Percentiles rank a stretch among this genome's conserved stretches.
phyloP scores from a whole-genome alignment of 352 stramenopile genomes.

The Pythium volutum region DNA sequence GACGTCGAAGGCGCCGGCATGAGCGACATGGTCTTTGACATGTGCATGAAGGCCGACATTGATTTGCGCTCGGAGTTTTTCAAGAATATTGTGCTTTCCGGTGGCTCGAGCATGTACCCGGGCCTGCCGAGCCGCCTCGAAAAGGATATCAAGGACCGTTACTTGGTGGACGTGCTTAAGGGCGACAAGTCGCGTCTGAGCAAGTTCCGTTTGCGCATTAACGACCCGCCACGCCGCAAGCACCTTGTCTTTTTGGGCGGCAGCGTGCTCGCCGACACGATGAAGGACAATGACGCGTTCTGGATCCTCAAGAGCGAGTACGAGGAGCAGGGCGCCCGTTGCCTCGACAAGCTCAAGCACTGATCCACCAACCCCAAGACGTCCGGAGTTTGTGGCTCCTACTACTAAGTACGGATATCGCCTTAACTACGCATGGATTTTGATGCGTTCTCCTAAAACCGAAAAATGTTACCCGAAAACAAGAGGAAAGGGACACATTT shows the following conservation, averaged over 20 bases:
- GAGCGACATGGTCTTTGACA: conserved; percentile 97
- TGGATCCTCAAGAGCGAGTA: conserved; percentile 95
- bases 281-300: conserved; percentile 93
- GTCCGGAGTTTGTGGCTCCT: conserved; percentile 3
- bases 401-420: conserved; percentile 5
- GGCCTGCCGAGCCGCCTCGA: conserved; percentile 91
- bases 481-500: neutral
- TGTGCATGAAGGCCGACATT: conserved; percentile 96
- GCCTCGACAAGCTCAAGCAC: conserved; percentile 77
- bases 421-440: conserved; percentile 3
- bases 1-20: conserved; percentile 95
- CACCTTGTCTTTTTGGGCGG: conserved; percentile 95
- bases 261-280: conserved; percentile 92
- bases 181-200: conserved; percentile 86
- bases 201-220: conserved; percentile 94
- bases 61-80: conserved; percentile 96
- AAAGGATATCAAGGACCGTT: conserved; percentile 89
- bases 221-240: conserved; percentile 95
- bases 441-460: conserved; percentile 5
- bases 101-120: conserved; percentile 95
- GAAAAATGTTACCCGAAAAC: neutral
- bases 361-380: neutral
- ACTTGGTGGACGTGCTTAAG: conserved; percentile 84
- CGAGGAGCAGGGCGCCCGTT: conserved; percentile 90
- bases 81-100: conserved; percentile 96